Evolutionary conservation across 2,329 filamentous ascomycete species (phyloP).

Genomic region (Colletotrichum sp.): DNA sequence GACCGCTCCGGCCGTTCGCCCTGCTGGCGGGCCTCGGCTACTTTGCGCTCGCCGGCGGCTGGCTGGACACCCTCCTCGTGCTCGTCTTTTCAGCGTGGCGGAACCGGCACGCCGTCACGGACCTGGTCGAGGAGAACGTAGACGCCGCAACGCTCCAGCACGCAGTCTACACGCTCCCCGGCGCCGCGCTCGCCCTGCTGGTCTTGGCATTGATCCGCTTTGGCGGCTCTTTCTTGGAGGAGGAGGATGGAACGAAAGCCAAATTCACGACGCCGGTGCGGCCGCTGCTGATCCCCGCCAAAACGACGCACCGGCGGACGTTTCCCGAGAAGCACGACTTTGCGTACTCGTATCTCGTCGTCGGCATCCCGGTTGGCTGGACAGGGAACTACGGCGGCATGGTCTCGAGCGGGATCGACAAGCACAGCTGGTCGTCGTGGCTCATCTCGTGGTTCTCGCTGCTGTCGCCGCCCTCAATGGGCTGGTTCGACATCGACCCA

Average conservation of each 20-base stretch:
- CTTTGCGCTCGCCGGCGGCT: conserved; percentile 24
- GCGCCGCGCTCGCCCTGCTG: conserved; percentile 3
- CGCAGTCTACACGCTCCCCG: background rate
- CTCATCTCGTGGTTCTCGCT: conserved; percentile 38
- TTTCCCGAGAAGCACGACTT: conserved; percentile 74
- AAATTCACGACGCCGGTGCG: conserved; percentile 31
- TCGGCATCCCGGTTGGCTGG: conserved; percentile 71
- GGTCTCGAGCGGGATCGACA: conserved; percentile 50
- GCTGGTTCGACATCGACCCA: conserved; percentile 66
- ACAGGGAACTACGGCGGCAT: conserved; percentile 59
- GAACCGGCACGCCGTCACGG: background rate
- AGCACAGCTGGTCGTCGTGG: conserved; percentile 28
- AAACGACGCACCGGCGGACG: conserved; percentile 69
- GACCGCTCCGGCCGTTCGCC: background rate
- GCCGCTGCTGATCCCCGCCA: conserved; percentile 67
- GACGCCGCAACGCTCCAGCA: background rate
- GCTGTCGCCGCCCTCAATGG: conserved; percentile 24
- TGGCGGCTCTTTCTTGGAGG: background rate
- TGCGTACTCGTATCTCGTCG: conserved; percentile 72
- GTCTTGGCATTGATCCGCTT: background rate
- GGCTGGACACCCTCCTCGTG: conserved; percentile 29
- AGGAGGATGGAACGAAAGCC: background rate
- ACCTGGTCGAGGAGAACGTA: background rate
- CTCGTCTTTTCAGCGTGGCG: conserved; percentile 28
- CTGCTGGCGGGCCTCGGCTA: conserved; percentile 23